A percentile compares a stretch with the other conserved stretches of the same genome.
Conservation (phyloP, 108 stramenopile genomes). For the Nitzschia putrida region DNA sequence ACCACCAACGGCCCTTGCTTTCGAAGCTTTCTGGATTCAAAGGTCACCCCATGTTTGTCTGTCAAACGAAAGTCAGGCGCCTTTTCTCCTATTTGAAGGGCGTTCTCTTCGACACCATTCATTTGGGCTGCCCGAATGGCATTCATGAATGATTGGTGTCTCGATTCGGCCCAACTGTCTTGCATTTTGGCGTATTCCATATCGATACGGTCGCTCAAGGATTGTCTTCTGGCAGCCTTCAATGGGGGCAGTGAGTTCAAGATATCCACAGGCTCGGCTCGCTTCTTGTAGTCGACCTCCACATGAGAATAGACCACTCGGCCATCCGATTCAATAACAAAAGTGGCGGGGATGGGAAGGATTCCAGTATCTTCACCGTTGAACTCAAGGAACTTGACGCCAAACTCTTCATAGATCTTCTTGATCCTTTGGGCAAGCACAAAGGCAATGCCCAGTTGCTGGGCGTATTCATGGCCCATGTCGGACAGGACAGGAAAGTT, state of each 20-base stretch:
- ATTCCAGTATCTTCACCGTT: background rate
- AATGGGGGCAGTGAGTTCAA: conserved; percentile 13
- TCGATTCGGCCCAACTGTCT: background rate
- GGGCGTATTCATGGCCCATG: conserved; percentile 9
- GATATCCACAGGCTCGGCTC: conserved; percentile 23
- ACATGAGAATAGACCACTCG: conserved; percentile 1
- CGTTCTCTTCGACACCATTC: background rate
- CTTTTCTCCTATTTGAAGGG: conserved; percentile 4
- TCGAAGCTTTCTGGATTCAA: background rate
- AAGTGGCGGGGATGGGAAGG: conserved; percentile 24
- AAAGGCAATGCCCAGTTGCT: conserved; percentile 10
- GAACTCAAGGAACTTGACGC: background rate
- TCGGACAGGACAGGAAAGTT: conserved; percentile 27
- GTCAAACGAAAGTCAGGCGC: conserved; percentile 19
- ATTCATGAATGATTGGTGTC: background rate
- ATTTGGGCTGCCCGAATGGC: background rate
- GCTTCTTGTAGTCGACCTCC: conserved; percentile 9
- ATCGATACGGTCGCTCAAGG: background rate
- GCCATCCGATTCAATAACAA: conserved; percentile 19
- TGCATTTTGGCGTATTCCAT: background rate
- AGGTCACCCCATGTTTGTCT: background rate
- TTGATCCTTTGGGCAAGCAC: background rate
- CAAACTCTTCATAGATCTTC: background rate
- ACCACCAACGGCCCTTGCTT: conserved; percentile 9
- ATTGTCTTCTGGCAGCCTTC: background rate